These are phyloP conservation scores for Ceratobasidium sp. DNA, from an alignment of 1,284 basidiomycete genomes.

Conservation along the genomic window DNA sequence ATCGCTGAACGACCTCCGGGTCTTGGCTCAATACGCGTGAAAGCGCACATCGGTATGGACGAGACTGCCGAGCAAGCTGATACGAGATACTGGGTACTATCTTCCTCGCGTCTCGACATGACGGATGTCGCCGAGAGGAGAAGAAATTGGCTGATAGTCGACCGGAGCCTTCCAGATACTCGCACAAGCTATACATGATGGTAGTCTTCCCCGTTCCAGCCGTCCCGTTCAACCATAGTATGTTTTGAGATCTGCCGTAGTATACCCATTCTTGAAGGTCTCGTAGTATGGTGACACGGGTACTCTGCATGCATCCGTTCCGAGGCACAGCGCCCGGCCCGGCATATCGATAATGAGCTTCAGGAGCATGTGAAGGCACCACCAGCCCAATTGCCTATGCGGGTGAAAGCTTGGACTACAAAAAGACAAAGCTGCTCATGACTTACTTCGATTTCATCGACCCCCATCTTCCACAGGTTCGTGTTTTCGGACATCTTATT, in stretches of 20 bases:
- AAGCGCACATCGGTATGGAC: neutral
- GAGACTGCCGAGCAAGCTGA: constrained; percentile 7
- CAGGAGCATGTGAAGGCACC: neutral
- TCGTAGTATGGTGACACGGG: neutral
- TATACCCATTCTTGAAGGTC: neutral
- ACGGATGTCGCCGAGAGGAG: neutral
- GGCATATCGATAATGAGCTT: neutral
- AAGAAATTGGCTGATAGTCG: constrained; percentile 9
- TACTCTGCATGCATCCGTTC: constrained; percentile 3
- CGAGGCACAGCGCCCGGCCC: neutral
- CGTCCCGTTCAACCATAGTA: constrained; percentile 10
- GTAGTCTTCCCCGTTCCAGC: constrained; percentile 9
- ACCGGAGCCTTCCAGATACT: neutral
- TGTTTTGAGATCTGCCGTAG: neutral
- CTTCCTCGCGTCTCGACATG: neutral
- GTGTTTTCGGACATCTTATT: neutral
- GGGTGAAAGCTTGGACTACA: neutral
- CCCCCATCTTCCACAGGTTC: neutral
- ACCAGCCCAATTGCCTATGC: neutral
- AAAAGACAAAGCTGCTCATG: neutral
- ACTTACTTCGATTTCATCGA: neutral
- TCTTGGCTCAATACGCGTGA: neutral
- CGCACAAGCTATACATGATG: neutral
- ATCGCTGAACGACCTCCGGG: neutral
- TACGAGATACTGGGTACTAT: neutral